These are phyloP conservation scores for Obelidium mucronatum DNA, from an alignment of 192 early-diverging fungal species.

Conservation along the genomic window DNA sequence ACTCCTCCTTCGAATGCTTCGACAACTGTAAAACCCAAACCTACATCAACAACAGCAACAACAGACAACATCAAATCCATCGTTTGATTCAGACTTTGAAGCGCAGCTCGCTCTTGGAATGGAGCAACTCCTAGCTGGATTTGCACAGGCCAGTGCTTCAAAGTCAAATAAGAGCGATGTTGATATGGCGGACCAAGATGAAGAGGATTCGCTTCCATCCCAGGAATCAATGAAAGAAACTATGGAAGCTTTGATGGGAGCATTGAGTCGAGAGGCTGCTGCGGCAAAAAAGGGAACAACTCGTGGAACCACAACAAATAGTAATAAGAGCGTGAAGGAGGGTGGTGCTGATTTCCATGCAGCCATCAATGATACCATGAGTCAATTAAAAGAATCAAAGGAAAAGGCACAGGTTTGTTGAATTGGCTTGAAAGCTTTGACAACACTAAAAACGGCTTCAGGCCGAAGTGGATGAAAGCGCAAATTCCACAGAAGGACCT, in stretches of 20 bases:
- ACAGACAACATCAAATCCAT: not conserved
- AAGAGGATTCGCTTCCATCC: not conserved
- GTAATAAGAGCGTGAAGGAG: too few relatives aligned
- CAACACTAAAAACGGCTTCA: slow-evolving; percentile 4
- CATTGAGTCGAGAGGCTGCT: not conserved
- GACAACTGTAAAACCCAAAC: not conserved
- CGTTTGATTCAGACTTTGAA: slow-evolving; percentile 61
- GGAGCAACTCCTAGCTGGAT: slow-evolving; percentile 66
- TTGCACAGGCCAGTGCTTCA: not conserved
- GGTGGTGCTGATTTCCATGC: slow-evolving; percentile 89
- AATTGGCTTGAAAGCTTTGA: slow-evolving; percentile 5
- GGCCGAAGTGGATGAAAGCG: slow-evolving; percentile 37
- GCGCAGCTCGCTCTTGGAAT: slow-evolving; percentile 80
- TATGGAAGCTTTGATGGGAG: slow-evolving; percentile 63
- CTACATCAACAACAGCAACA: not conserved
- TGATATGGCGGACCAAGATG: not conserved
- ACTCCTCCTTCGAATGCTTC: not conserved
- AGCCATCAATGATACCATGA: slow-evolving; percentile 87
- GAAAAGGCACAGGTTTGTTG: slow-evolving; percentile 79
- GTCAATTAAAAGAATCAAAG: slow-evolving; percentile 85
- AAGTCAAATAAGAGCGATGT: too few relatives aligned
- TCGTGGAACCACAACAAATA: slow-evolving; percentile 19
- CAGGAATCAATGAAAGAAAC: slow-evolving; percentile 25
- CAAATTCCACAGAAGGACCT: slow-evolving; percentile 46
- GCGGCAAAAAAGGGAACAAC: not conserved